Base-by-base conservation (phyloP, 805 yeast genomes). In the Saccharomycopsis vini region DNA sequence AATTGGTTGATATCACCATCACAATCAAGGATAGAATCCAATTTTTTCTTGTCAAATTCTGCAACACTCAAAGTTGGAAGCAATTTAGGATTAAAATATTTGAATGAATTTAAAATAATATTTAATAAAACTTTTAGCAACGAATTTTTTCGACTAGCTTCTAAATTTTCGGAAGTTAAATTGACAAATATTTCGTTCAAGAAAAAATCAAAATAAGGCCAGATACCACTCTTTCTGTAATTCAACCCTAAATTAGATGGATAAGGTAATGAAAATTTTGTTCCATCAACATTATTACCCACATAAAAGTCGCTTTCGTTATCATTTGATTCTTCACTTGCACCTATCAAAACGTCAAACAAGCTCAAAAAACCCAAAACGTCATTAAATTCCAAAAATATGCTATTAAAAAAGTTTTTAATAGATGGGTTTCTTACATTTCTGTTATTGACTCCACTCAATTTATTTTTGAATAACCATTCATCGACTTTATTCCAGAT, bases 181-280 rank as follows among this genome's bases (percentile, higher is more conserved):
- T 57, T 56, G 3, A 74, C 72, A 51, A 88, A 75, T 0, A 88
- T 75, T 35, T 81, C 83, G 10, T 71, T 62, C n/a, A 83, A 55
- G 12, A 88, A 57, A 53, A 75, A 87, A 42, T 86, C 90, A 43
- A 84, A 58, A 54, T 89, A 90, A 2, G 92, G 87, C 75, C 88
- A 76, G 4, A 87, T 61, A 2, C 95, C 95, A 15, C 68, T 59
- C 26, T 65, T 72, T 53, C 95, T 70, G 50, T 77, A 73, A 0
- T 67, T 65, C 2, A 58, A 57, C 0, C 95, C 95, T 22, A 87
- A 58, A 42, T 71, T 75, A 5, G 64, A 53, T 1, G 95, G 95
- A 53, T 69, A 82, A 10, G 76, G 67, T 12, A 79, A 55, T 4
- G 54, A 44, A 28, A 52, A 55, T 29, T 66, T 67, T 7, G 30